These are phyloP conservation scores for Plasmodium fragile DNA, from an alignment of 169 alveolate genomes.

Conservation along the genomic window DNA sequence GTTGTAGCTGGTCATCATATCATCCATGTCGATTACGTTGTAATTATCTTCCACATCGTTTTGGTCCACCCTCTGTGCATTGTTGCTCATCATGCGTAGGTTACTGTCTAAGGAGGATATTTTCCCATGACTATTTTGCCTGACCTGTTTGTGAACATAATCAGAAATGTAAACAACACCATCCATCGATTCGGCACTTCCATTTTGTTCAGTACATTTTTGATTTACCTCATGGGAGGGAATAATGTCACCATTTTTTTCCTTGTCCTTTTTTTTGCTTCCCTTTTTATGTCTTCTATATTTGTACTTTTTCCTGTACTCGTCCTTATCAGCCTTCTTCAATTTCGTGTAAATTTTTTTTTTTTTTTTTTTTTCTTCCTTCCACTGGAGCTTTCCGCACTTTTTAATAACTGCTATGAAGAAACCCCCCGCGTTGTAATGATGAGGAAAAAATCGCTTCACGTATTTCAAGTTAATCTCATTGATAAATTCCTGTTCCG, in stretches of 20 bases:
- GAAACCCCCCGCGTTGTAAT: slow-evolving; percentile 96
- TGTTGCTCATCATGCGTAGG: not conserved
- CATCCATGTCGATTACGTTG: not conserved
- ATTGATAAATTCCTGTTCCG: slow-evolving; percentile 69
- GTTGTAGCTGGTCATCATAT: not conserved
- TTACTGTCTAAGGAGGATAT: not conserved
- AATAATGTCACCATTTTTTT: not conserved
- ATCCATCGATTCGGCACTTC: not conserved
- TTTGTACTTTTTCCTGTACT: slow-evolving; percentile 44
- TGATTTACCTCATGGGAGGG: not conserved
- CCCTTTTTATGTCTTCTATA: slow-evolving; percentile 31
- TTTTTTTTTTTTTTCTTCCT: slow-evolving; percentile 44
- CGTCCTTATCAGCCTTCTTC: not conserved
- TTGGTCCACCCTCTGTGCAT: not conserved
- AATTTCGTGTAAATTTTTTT: not conserved
- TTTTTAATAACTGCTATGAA: slow-evolving; percentile 88
- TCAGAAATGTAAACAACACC: slow-evolving; percentile 1
- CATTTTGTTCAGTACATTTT: not conserved
- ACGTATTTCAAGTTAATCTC: slow-evolving; percentile 82
- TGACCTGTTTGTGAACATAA: not conserved
- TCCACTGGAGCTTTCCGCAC: slow-evolving; percentile 65
- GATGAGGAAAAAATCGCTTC: slow-evolving; percentile 95
- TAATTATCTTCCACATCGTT: not conserved
- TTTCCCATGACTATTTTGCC: not conserved
- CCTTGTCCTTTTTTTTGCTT: slow-evolving; percentile 22